These are phyloP conservation scores for Corymbia calophylla DNA, from an alignment of 441 rosid genomes.

Conservation along the genomic window DNA sequence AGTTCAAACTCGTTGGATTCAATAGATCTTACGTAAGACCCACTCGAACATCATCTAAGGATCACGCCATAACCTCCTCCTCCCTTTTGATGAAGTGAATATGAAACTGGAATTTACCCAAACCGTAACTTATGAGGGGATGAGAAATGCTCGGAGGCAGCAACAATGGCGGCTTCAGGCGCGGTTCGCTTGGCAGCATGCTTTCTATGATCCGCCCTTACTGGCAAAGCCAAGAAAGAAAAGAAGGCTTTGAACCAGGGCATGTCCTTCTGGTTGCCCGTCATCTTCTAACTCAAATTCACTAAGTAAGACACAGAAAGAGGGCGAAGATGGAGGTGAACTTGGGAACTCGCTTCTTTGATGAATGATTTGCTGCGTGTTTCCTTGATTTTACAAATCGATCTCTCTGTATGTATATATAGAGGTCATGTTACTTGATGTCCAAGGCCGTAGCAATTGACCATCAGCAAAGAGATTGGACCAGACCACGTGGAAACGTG, in stretches of 20 bases:
- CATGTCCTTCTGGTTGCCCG: not conserved
- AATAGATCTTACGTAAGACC: not conserved
- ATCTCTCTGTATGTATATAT: not conserved
- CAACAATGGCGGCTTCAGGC: not conserved
- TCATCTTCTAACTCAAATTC: not conserved
- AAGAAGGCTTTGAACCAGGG: not conserved
- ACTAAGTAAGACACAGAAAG: not conserved
- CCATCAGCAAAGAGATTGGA: not conserved
- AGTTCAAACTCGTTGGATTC: not conserved
- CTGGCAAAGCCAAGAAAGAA: not conserved
- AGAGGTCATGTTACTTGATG: not conserved
- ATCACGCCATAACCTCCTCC: not conserved
- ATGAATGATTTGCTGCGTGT: not conserved
- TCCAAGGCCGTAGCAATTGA: not conserved
- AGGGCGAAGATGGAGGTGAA: not conserved
- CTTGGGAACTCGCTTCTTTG: not conserved
- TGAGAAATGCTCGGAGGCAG: constrained; percentile 2
- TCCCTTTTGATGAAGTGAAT: not conserved
- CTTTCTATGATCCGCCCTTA: not conserved
- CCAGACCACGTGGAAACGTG: not conserved
- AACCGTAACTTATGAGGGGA: not conserved
- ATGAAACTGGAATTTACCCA: not conserved
- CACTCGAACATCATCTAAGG: not conserved
- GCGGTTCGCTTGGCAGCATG: not conserved
- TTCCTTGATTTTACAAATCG: not conserved